A percentile compares a stretch with the other conserved stretches of the same genome.
These are phyloP conservation scores for Globisporangium apiculatum DNA, from an alignment of 352 stramenopile genomes.

Conservation along the genomic window DNA sequence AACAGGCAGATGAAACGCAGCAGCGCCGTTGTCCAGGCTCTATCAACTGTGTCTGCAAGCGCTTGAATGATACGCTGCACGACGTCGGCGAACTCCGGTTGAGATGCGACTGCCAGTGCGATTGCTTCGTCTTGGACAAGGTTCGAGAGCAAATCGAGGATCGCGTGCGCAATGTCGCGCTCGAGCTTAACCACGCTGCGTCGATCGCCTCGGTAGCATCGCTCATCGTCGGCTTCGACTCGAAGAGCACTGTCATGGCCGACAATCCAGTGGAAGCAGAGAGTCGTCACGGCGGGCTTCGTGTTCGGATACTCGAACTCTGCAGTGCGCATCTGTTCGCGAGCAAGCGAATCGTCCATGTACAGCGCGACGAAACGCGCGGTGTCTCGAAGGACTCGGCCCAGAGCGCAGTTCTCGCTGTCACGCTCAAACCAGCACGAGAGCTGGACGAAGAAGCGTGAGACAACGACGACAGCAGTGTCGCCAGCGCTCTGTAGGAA, in stretches of 20 bases:
- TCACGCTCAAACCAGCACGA: slow-evolving; percentile 7
- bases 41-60: neutral
- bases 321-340: neutral
- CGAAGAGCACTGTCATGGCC: neutral
- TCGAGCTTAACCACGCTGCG: neutral
- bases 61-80: neutral
- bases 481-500: slow-evolving; percentile 1
- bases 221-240: no score
- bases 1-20: slow-evolving; percentile 11
- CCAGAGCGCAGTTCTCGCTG: slow-evolving; percentile 1
- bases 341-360: neutral
- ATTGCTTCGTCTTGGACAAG: slow-evolving; percentile 3
- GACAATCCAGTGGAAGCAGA: slow-evolving; percentile 10
- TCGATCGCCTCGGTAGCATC: neutral
- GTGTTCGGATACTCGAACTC: neutral
- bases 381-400: slow-evolving; percentile 6
- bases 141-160: slow-evolving; percentile 4
- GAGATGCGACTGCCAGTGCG: neutral
- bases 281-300: neutral
- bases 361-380: slow-evolving; percentile 9
- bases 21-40: neutral
- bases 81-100: neutral
- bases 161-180: neutral
- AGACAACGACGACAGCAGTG: neutral
- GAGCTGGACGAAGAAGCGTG: slow-evolving; percentile 5